phyloP scores from a whole-genome alignment of 495 filamentous ascomycete species.

The Neurospora sublineolata region DNA sequence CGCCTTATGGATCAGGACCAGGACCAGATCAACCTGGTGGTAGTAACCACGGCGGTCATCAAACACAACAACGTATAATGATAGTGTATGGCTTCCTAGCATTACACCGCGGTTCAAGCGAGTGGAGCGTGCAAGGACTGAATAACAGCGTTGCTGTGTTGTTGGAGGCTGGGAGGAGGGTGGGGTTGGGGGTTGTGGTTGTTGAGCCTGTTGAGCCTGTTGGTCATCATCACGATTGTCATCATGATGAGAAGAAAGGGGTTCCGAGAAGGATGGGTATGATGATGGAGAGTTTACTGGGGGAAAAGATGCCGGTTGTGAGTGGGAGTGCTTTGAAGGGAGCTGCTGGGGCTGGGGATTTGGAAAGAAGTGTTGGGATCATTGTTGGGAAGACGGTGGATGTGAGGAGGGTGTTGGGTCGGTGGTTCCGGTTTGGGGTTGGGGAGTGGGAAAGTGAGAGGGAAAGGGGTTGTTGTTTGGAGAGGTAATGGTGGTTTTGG shows the following conservation, averaged over 20 bases:
- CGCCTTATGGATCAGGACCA: too few species aligned
- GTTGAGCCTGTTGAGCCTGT: constrained; percentile 19
- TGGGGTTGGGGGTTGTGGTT: constrained; percentile 21
- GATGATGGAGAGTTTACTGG: constrained; percentile 31
- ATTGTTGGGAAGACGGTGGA: constrained; percentile 62
- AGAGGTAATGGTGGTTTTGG: background rate
- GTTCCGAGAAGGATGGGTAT: background rate
- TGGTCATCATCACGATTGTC: too few species aligned
- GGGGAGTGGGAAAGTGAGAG: constrained; percentile 22
- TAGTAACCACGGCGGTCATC: too few species aligned
- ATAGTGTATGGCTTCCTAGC: constrained; percentile 54
- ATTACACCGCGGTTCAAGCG: constrained; percentile 59
- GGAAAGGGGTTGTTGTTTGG: background rate
- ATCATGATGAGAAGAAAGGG: too few species aligned
- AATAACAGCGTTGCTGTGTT: constrained; percentile 54
- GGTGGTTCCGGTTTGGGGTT: constrained; percentile 60
- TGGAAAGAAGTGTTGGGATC: constrained; percentile 34
- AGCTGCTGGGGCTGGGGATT: constrained; percentile 20
- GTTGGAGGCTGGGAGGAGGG: constrained; percentile 51
- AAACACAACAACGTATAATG: constrained; percentile 26
- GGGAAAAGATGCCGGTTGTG: constrained; percentile 50
- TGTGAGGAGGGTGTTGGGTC: constrained; percentile 48
- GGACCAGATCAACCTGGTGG: too few species aligned
- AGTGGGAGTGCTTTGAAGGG: constrained; percentile 42
- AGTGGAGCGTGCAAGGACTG: constrained; percentile 77